Base-by-base conservation (phyloP, 116 monocot genomes). In the Posidonia oceanica region DNA sequence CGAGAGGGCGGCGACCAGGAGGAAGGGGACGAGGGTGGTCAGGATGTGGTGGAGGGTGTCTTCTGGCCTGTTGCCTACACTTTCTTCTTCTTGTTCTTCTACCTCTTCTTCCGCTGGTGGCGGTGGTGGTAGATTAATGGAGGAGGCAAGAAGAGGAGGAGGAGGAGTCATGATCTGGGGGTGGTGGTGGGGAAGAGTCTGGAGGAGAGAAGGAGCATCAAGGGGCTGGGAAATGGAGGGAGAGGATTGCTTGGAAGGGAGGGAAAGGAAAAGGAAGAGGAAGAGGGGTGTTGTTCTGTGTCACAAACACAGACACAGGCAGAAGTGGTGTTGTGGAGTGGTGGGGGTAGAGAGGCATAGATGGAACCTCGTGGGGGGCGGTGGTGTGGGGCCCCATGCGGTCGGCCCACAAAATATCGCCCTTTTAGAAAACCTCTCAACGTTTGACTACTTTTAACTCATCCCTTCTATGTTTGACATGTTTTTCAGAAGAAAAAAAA, bases 1-100 rank as follows among this genome's bases (percentile, higher is more conserved):
- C 69, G 88, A 74, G 73, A 76, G 79, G 5, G 86, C 72, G 41
- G 82, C 69, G 22, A 74, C 59, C 66, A 91, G 81, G 65, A 91
- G 81, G 67, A 75, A 21, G 10, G 91, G 86, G 54, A 88, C 75
- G 72, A 88, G 81, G 1, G 54, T 56, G 39, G 18, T 11, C 63
- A 76, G 21, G 54, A 76, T 71, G 42, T 67, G 36, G 14, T 66
- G 39, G 54, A 74, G 55, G 40, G 64, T 20, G 14, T 41, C 65
- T 37, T 55, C 64, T 1, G 65, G 69, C 11, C 18, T 17, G 8
- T 17, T 39, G 3, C 16, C 3, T 1, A 23, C 23, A 3, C 36
- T 7, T 1, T 66, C 55, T 39, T 61, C 61, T 18, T 57, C 6
- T 4, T 57, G 16, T 57, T 2, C n/a, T 18, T 17, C n/a, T 57